These are phyloP conservation scores for Berberis vulgaris DNA, from an alignment of 164 flowering plant species.

Conservation along the genomic window DNA sequence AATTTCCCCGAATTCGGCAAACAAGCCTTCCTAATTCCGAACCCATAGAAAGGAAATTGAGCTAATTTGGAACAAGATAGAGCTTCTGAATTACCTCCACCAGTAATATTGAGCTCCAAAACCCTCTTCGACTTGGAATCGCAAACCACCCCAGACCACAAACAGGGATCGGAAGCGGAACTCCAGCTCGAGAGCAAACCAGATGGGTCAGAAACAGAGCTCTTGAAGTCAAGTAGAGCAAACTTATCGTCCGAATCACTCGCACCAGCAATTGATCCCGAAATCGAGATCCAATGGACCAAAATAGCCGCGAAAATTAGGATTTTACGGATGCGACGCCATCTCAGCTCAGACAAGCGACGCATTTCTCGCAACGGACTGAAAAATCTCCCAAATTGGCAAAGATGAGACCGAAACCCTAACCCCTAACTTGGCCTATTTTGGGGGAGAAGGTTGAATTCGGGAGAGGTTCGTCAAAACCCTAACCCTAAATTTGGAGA, in stretches of 20 bases:
- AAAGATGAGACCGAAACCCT: too few species aligned
- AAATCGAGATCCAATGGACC: constrained; percentile 6
- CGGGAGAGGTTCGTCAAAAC: constrained; percentile 4
- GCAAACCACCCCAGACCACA: constrained; percentile 71
- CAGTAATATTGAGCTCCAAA: constrained; percentile 27
- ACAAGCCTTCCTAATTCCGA: constrained; percentile 28
- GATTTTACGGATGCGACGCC: constrained; percentile 7
- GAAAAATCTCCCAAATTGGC: too few species aligned
- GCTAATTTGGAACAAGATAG: constrained; percentile 20
- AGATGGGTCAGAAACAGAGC: constrained; percentile 38
- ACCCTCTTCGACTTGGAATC: constrained; percentile 35
- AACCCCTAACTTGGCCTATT: too few species aligned
- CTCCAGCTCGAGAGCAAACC: constrained; percentile 55
- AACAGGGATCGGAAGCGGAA: constrained; percentile 31
- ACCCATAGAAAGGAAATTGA: constrained; percentile 27
- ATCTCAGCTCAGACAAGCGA: too few species aligned
- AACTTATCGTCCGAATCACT: constrained; percentile 32
- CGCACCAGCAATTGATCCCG: background rate
- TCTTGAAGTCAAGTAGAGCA: constrained; percentile 42
- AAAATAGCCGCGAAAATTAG: constrained; percentile 7
- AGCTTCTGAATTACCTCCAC: constrained; percentile 26
- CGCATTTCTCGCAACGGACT: too few species aligned
- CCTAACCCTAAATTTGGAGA: constrained; percentile 12
- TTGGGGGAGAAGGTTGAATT: too few species aligned
- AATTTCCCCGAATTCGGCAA: constrained; percentile 17